These are phyloP conservation scores for Dichotomopilus funicola DNA, from an alignment of 2,329 filamentous ascomycete species.

Conservation along the genomic window DNA sequence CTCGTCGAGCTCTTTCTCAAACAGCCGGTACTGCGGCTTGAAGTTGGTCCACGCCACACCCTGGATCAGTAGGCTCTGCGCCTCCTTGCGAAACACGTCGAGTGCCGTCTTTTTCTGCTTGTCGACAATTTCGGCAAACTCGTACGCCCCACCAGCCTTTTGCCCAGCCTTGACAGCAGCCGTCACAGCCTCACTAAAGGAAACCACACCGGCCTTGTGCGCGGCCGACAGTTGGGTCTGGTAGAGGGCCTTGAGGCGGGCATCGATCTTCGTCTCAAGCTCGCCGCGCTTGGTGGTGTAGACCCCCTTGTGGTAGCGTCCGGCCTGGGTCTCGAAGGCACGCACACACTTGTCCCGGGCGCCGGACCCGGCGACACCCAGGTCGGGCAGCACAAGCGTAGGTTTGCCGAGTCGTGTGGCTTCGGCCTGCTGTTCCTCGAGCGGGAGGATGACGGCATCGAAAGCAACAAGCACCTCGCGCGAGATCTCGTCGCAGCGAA, in stretches of 20 bases:
- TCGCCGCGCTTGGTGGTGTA: conserved; percentile 81
- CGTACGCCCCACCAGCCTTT: conserved; percentile 83
- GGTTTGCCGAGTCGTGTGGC: conserved; percentile 65
- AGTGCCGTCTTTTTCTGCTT: conserved; percentile 73
- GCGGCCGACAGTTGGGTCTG: conserved; percentile 80
- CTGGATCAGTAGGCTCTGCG: conserved; percentile 66
- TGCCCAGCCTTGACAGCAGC: conserved; percentile 83
- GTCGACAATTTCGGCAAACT: conserved; percentile 90
- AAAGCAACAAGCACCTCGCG: conserved; percentile 81
- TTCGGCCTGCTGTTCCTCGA: conserved; percentile 81
- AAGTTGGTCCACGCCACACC: conserved; percentile 86
- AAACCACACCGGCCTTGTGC: conserved; percentile 77
- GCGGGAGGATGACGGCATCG: conserved; percentile 70
- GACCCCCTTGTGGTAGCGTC: conserved; percentile 93
- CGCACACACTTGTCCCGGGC: conserved; percentile 69
- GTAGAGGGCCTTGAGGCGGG: conserved; percentile 81
- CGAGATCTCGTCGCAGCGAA: conserved; percentile 94
- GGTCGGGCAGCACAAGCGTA: conserved; percentile 58
- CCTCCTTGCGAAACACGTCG: conserved; percentile 68
- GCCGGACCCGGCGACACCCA: conserved; percentile 66
- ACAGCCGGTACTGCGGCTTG: conserved; percentile 69
- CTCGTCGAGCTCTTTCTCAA: conserved; percentile 85
- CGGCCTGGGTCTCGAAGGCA: conserved; percentile 84
- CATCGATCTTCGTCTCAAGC: conserved; percentile 78
- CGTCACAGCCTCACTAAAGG: conserved; percentile 85